Base-by-base conservation (phyloP, 2,329 filamentous ascomycete genomes). In the Lasiodiplodia sp. region DNA sequence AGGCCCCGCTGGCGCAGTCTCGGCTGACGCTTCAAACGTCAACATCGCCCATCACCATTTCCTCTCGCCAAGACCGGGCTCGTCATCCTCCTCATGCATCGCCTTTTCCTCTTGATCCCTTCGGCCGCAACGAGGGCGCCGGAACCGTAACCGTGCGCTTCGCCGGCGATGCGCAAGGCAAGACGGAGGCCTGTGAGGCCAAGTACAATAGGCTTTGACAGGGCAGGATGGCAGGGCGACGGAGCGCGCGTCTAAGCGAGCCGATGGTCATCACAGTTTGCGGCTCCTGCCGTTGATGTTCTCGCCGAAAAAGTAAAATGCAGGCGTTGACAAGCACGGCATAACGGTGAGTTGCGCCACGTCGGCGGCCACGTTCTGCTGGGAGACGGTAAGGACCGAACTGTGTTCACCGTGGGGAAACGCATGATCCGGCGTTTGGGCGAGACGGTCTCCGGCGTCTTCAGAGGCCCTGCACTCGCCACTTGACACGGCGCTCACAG, bases 11-110 rank as follows among this genome's bases (percentile, higher is more conserved):
- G 12, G 6, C 65, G n/a, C 60, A 63, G 7, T 70, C 73, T 5
- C 69, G 51, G 23, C 21, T 74, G 28, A 74, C 69, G 1, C 44
- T 78, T 31, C 60, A 72, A 68, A 78, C 76, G 28, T 73, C 74
- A 21, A 74, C 73, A 6, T 40, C 72, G 10, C 73, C 75, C 12
- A 75, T 77, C 25, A 75, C 75, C 49, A 76, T 82, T 44, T 75
- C 77, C n/a, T 38, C 77, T 79, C 2, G 66, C 74, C 34, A 78
- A 76, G 69, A 78, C 80, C 1, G 77, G 79, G 8, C 77, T 82
- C 18, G 71, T 82, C 23, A 77, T 82, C 57, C 79, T 82, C 69
- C 80, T 82, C 71, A 82, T 82, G 80, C 81, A 82, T 68, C 82
- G 82, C 71, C 81, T 80, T 73, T 82, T 82, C 71, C 76, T 82